Evolutionary conservation across 2,329 filamentous ascomycete genomes (phyloP), one percentile per base, ranked within the genome.

Genomic region (Trichoderma sp.): DNA sequence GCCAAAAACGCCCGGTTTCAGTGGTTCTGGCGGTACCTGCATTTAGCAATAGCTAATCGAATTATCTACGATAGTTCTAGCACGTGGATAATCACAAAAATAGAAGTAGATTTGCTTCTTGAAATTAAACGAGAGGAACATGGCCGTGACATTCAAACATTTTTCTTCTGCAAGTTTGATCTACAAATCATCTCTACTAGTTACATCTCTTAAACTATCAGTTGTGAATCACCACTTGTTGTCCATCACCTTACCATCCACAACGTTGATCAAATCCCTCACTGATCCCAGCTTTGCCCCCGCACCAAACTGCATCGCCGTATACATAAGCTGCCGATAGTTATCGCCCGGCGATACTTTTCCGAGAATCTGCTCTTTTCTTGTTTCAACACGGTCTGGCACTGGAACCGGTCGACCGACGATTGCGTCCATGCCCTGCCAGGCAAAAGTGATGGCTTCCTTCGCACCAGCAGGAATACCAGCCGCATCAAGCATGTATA

Each of bases 351-450:
- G 88, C n/a, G 82, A 85, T 9, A 91, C 84, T 77, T 90, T 90
- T 3, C 89, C 89, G 4, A 90, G 84, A 2, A 91, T 85, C 78
- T 87, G 88, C 62, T 85, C 83, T 75, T 82, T 81, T 33, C 86
- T 83, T 27, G 88, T 89, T 82, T 91, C 89, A 3, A 89, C 89
- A 11, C 86, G 82, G 60, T 80, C 79, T 2, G 89, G 89, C 7
- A 91, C 87, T 1, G 86, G 88, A 64, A 91, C 88, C 24, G 85
- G 86, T 14, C 89, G 84, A 6, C 88, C 89, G 0, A 90, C 86
- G 16, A 91, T 80, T 3, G 89, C 88, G 79, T 91, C 89, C 86
- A 92, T 88, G 3, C 86, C 89, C 81, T 91, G 89, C 86, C 88
- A 90, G 3, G 88, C 87, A 77, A 89, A 88, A 0, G 85, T 75